These are phyloP conservation scores for Termitomyces sp. DNA, from an alignment of 768 basidiomycete species.

Conservation along the genomic window DNA sequence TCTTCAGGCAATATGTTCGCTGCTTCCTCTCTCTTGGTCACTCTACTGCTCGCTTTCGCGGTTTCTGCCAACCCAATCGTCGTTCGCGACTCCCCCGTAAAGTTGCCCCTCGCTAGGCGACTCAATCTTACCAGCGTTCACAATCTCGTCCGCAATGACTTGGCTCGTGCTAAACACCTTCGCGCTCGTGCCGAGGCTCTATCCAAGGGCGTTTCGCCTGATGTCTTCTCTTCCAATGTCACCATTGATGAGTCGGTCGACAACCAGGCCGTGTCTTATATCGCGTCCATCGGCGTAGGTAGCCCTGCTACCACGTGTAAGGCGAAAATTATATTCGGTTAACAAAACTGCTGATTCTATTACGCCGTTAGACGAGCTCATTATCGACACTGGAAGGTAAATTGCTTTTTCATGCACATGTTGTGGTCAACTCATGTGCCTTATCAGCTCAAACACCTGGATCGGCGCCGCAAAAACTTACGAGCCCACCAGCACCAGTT, in stretches of 20 bases:
- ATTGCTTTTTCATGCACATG: not conserved
- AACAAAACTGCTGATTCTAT: not conserved
- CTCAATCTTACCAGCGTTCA: conserved; percentile 17
- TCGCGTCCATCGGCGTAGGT: conserved; percentile 47
- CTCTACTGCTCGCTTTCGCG: conserved; percentile 40
- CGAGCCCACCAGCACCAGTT: conserved; percentile 44
- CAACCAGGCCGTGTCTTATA: conserved; percentile 37
- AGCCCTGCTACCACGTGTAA: conserved; percentile 48
- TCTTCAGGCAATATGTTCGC: conserved; percentile 28
- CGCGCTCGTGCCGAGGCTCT: conserved; percentile 32
- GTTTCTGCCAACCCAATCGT: conserved; percentile 42
- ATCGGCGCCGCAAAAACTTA: conserved; percentile 49
- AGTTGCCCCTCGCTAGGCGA: conserved; percentile 46
- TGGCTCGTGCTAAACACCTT: conserved; percentile 41
- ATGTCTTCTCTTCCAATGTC: conserved; percentile 12
- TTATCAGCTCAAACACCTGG: conserved; percentile 62
- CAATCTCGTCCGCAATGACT: conserved; percentile 42
- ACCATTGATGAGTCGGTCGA: conserved; percentile 36
- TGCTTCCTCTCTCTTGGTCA: conserved; percentile 33
- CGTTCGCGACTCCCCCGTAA: conserved; percentile 34
- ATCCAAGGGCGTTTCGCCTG: conserved; percentile 17
- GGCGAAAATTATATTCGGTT: conserved; percentile 3
- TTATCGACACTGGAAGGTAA: conserved; percentile 59
- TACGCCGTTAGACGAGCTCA: conserved; percentile 38
- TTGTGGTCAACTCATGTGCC: not conserved